phyloP scores from a whole-genome alignment of 73 alveolate species.

The Paramecium caudatum region DNA sequence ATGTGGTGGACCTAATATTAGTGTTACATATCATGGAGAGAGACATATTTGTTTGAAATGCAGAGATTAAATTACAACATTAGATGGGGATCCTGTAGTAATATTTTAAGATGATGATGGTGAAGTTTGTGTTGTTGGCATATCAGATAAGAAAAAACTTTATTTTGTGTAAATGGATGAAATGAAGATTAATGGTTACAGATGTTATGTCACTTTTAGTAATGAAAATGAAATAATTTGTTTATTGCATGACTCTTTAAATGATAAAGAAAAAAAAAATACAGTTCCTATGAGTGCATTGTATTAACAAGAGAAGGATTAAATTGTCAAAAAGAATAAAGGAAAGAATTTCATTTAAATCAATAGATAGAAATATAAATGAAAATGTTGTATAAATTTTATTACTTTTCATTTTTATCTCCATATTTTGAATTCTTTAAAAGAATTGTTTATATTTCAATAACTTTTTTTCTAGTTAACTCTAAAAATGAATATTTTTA shows the following conservation, averaged over 20 bases:
- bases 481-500: too few species aligned
- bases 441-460: too few species aligned
- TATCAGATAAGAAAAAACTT: conserved; percentile 35
- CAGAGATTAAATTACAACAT: conserved; percentile 36
- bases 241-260: conserved; percentile 30
- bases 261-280: conserved; percentile 27
- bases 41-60: conserved; percentile 80
- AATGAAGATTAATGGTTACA: conserved; percentile 46
- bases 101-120: conserved; percentile 68
- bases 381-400: too few species aligned
- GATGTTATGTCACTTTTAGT: conserved; percentile 64
- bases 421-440: too few species aligned
- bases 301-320: background rate
- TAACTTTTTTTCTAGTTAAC: too few species aligned
- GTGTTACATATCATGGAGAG: conserved; percentile 76
- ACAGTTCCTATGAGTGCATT: background rate
- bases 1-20: conserved; percentile 78
- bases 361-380: too few species aligned
- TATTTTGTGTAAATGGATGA: conserved; percentile 39
- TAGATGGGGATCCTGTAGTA: conserved; percentile 63
- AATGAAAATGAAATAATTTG: conserved; percentile 47
- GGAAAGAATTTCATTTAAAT: conserved; percentile 36
- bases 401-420: too few species aligned
- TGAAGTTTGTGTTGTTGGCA: conserved; percentile 48
- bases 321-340: background rate